Base-by-base conservation (phyloP, 73 alveolate species). In the Uronychia binucleata region DNA sequence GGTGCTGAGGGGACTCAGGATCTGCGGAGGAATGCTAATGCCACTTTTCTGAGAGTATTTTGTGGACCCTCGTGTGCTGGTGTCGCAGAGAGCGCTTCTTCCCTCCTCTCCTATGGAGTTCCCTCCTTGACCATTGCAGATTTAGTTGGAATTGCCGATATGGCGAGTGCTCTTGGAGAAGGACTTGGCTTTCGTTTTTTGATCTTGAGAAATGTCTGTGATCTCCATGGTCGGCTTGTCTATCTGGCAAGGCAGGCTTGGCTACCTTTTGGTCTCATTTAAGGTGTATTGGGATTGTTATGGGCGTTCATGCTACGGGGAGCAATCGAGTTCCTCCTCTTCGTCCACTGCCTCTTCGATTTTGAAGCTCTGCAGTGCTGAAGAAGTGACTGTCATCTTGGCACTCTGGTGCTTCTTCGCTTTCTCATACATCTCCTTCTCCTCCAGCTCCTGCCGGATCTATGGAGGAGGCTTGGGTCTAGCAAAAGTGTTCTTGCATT, bases 391-490 rank as follows among this genome's bases (percentile, higher is more conserved):
- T 5, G 19, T 46, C 67, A 46, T 46, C 67, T 46, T 46, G n/a
- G 67, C 5, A 19, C n/a, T 46, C n/a, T 46, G 67, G 5, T 5
- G 5, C 67, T 46, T 46, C 67, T 46, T 46, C 67, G 67, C 67
- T 19, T 46, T 46, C 19, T 46, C 67, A 19, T 46, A 46, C 19
- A 5, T 46, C 67, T 46, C 67, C 19, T 46, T 46, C 19, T 46
- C 67, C 67, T 46, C 67, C 19, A 11, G 19, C 19, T 46, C 67
- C 19, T 46, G 67, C 67, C 80, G 58, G 33, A 58, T 89, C 33
- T 60, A 77, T 35, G 84, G 86, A 26, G 85, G 90, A 26, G 97
- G 92, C 77, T 92, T 91, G 1, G 96, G 96, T 58, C 90, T 94
- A 57, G 92, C 86, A 0, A 92, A 82, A 28, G 79, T 92, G 46